phyloP scores from a whole-genome alignment of 2,329 filamentous ascomycete species.

The Botrytis pseudocinerea region DNA sequence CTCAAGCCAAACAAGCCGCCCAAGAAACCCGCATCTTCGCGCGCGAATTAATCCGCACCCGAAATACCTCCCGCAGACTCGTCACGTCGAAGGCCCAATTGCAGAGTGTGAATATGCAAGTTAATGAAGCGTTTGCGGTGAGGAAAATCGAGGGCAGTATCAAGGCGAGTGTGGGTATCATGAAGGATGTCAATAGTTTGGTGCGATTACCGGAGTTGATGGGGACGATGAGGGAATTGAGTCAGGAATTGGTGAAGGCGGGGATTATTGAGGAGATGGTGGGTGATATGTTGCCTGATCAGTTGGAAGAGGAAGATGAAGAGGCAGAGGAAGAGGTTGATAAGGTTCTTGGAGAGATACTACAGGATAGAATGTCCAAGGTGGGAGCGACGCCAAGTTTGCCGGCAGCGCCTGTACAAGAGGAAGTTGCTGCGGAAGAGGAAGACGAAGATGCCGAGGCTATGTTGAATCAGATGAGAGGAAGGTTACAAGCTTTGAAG shows the following conservation, averaged over 20 bases:
- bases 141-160: constrained; percentile 95
- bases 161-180: constrained; percentile 81
- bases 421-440: constrained; percentile 59
- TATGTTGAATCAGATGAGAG: constrained; percentile 92
- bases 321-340: constrained; percentile 84
- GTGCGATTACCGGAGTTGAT: constrained; percentile 83
- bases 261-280: constrained; percentile 99
- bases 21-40: constrained; percentile 87
- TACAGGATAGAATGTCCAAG: constrained; percentile 78
- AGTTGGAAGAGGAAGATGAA: constrained; percentile 71
- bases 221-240: constrained; percentile 85
- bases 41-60: constrained; percentile 78
- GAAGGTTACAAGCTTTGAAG: constrained; percentile 84
- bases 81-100: constrained; percentile 89
- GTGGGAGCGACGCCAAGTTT: constrained; percentile 59
- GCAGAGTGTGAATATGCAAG: constrained; percentile 92
- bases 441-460: constrained; percentile 86
- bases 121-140: constrained; percentile 93
- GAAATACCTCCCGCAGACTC: constrained; percentile 72
- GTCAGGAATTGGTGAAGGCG: constrained; percentile 85
- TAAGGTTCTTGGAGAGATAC: constrained; percentile 85
- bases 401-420: constrained; percentile 50
- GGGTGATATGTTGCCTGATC: constrained; percentile 78
- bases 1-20: constrained; percentile 74
- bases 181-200: constrained; percentile 92